A percentile compares a stretch with the other conserved stretches of the same genome.
phyloP scores from a whole-genome alignment of 139 green algal genomes.

The Chlamydomonas eustigma region DNA sequence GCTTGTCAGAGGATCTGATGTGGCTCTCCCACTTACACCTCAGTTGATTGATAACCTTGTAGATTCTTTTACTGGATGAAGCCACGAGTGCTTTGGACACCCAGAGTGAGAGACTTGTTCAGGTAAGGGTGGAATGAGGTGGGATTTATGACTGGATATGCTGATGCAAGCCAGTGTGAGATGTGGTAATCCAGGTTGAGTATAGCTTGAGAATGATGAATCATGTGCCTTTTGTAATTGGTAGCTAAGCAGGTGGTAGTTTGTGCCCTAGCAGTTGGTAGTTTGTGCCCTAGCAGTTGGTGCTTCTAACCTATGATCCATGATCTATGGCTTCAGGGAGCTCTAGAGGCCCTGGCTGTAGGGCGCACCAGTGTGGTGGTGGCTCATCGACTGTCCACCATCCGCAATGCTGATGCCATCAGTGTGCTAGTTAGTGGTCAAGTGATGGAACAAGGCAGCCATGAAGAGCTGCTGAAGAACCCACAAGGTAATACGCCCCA shows the following conservation, averaged over 20 bases:
- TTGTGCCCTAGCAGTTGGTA: too few species aligned
- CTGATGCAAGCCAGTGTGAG: slow-evolving; percentile 74
- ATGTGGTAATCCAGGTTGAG: slow-evolving; percentile 86
- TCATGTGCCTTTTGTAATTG: too few species aligned
- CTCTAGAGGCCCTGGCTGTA: slow-evolving; percentile 1
- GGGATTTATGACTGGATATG: slow-evolving; percentile 55
- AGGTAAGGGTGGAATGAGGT: neutral
- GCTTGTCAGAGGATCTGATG: neutral
- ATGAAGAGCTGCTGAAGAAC: slow-evolving; percentile 52
- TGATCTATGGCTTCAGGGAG: too few species aligned
- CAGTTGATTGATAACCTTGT: neutral
- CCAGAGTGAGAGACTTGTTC: slow-evolving; percentile 41
- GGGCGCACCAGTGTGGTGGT: slow-evolving; percentile 86
- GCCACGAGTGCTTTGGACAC: slow-evolving; percentile 61
- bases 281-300: too few species aligned
- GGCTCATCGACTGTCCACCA: slow-evolving; percentile 86
- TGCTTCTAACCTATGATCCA: too few species aligned
- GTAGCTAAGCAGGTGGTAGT: too few species aligned
- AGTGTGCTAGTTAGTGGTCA: slow-evolving; percentile 54
- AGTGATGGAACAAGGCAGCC: slow-evolving; percentile 42
- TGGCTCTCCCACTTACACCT: neutral
- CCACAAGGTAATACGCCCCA: slow-evolving; percentile 40
- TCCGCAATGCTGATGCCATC: slow-evolving; percentile 79
- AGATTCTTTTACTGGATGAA: slow-evolving; percentile 57
- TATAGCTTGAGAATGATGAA: too few species aligned